Base-by-base conservation (phyloP, 1,139 yeast species). In the Suhomyces atakaporum region DNA sequence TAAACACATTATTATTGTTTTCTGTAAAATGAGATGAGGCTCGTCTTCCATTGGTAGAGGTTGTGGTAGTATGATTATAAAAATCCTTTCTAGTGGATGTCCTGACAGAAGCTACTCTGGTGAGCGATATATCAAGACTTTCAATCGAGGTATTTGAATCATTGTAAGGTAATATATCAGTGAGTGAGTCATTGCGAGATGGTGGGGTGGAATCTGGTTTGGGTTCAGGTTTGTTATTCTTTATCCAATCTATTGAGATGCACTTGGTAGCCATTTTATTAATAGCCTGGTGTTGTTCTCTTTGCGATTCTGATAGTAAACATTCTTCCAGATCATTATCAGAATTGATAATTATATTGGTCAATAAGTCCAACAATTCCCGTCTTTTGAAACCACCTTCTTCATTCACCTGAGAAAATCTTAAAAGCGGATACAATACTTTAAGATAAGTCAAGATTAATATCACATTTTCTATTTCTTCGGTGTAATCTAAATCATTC, bases 381-480 rank as follows among this genome's bases (percentile, higher is more conserved):
- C 66, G 68, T 19, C 63, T 69, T 50, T 86, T 84, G 58, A 88
- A 87, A 9, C 58, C 57, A 8, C 75, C 66, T 3, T 63, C 59
- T 24, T 70, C 73, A 29, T 49, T 51, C 35, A 88, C 62, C 50
- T 84, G 87, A 0, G 95, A 77, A 48, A 81, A 81, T 43, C 73
- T 66, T 28, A 90, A 60, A 49, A 90, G 60, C 1, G 95, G 95
- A 47, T 79, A 73, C 28, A 90, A 53, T 1, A 89, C 92, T 42
- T 95, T 73, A 30, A 90, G 62, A 50, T 84, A 88, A 0, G 95
- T 85, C 47, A 85, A 77, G 27, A 88, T 73, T 35, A 89, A 64
- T 13, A 64, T 51, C 29, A 62, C 44, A 32, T 77, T 69, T 45
- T 82, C 89, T 27, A 77, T 76, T 9, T 54, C 53, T n/a, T 54